Conservation (phyloP, 2,329 filamentous ascomycete species). For the Pseudogymnoascus sp. region DNA sequence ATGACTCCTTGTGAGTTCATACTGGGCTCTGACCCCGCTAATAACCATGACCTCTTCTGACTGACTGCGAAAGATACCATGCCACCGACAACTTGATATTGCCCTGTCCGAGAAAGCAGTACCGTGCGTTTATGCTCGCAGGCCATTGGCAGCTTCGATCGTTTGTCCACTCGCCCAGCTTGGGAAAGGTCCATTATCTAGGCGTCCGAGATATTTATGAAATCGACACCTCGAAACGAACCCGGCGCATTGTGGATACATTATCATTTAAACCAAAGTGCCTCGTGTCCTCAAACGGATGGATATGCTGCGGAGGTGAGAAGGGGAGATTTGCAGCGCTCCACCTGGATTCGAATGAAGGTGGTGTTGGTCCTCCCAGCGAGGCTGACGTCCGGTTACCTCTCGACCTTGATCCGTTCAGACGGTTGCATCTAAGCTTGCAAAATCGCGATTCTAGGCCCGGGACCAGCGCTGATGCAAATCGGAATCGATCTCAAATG, state of each 20-base stretch:
- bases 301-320: slow-evolving; percentile 86
- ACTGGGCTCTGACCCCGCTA: slow-evolving; percentile 13
- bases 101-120: slow-evolving; percentile 57
- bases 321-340: slow-evolving; percentile 66
- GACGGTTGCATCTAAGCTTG: slow-evolving; percentile 17
- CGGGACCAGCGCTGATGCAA: not conserved
- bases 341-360: slow-evolving; percentile 25
- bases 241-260: slow-evolving; percentile 66
- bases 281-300: slow-evolving; percentile 77
- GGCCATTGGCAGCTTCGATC: slow-evolving; percentile 86
- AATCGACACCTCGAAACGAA: slow-evolving; percentile 62
- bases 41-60: not conserved
- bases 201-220: slow-evolving; percentile 65
- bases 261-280: slow-evolving; percentile 75
- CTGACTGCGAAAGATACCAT: slow-evolving; percentile 46
- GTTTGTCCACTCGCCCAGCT: slow-evolving; percentile 74
- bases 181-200: slow-evolving; percentile 78
- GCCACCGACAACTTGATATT: slow-evolving; percentile 61
- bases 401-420: slow-evolving; percentile 39
- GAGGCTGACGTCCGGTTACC: slow-evolving; percentile 41
- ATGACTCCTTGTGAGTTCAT: slow-evolving; percentile 8
- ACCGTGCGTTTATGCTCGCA: slow-evolving; percentile 59
- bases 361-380: slow-evolving; percentile 31
- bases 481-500: slow-evolving; percentile 33
- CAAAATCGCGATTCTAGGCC: not conserved